phyloP scores from a whole-genome alignment of 768 basidiomycete genomes.

The Boletus sp. region DNA sequence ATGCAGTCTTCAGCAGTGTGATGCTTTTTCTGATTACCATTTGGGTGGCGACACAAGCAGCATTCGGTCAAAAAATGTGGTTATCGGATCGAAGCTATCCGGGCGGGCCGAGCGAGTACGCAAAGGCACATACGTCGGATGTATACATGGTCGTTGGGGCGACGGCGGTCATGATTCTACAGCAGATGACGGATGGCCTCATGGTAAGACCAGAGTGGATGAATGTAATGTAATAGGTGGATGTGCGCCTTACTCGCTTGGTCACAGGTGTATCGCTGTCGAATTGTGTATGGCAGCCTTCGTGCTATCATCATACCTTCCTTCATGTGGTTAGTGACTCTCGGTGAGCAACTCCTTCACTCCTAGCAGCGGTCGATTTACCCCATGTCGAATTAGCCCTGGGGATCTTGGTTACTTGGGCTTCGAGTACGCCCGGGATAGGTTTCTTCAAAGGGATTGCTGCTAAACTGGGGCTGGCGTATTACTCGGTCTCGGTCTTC shows the following conservation, averaged over 20 bases:
- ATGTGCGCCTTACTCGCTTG: too few species aligned
- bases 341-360: slow-evolving; percentile 1
- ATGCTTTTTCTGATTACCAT: not conserved
- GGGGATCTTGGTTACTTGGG: not conserved
- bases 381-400: not conserved
- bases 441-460: not conserved
- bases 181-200: slow-evolving; percentile 29
- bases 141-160: slow-evolving; percentile 25
- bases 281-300: not conserved
- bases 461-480: not conserved
- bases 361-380: not conserved
- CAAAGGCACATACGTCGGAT: slow-evolving; percentile 13
- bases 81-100: slow-evolving; percentile 30
- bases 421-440: not conserved
- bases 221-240: not conserved
- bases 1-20: slow-evolving; percentile 3
- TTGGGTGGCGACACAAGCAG: slow-evolving; percentile 2
- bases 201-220: slow-evolving; percentile 12
- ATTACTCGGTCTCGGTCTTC: not conserved
- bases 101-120: slow-evolving; percentile 31
- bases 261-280: slow-evolving; percentile 32
- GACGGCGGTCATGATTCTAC: slow-evolving; percentile 21
- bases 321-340: slow-evolving; percentile 13
- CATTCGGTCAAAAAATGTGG: slow-evolving; percentile 32
- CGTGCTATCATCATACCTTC: not conserved